Conservation (phyloP, 2,329 filamentous ascomycete species). For the Zalaria obscura region DNA sequence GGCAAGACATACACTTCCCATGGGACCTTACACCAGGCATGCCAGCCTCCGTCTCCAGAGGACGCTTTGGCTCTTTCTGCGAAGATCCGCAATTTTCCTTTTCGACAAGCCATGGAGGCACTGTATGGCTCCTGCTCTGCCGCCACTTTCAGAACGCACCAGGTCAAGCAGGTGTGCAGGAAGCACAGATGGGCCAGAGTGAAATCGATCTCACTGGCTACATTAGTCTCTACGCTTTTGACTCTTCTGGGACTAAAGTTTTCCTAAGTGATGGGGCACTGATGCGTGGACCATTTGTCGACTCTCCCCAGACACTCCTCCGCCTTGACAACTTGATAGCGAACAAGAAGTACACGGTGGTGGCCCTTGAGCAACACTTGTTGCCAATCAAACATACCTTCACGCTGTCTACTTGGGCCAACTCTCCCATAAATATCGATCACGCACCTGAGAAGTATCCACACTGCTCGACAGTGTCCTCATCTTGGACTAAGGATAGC, state of each 20-base stretch:
- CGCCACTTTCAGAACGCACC: slow-evolving; percentile 52
- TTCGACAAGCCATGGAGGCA: slow-evolving; percentile 38
- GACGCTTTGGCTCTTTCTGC: slow-evolving; percentile 61
- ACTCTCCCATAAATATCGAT: slow-evolving; percentile 43
- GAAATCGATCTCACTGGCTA: slow-evolving; percentile 45
- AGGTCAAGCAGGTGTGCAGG: slow-evolving; percentile 11
- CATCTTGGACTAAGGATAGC: slow-evolving; percentile 63
- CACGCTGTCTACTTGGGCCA: slow-evolving; percentile 71
- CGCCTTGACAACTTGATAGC: slow-evolving; percentile 52
- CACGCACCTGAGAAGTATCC: slow-evolving; percentile 48
- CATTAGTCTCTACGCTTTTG: slow-evolving; percentile 76
- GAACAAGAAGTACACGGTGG: slow-evolving; percentile 42
- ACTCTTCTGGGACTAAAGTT: slow-evolving; percentile 54
- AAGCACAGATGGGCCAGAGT: slow-evolving; percentile 24
- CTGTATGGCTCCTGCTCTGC: slow-evolving; percentile 72
- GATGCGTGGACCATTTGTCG: slow-evolving; percentile 73
- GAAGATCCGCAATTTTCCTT: slow-evolving; percentile 48
- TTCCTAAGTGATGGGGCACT: slow-evolving; percentile 58
- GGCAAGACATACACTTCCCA: slow-evolving; percentile 79
- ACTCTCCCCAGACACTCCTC: slow-evolving; percentile 82
- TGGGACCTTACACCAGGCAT: slow-evolving; percentile 47
- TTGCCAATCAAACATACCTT: slow-evolving; percentile 66
- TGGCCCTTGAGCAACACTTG: slow-evolving; percentile 67
- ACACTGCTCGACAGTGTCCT: slow-evolving; percentile 43
- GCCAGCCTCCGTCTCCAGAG: slow-evolving; percentile 19